These are phyloP conservation scores for Hemileccinum impolitum DNA, from an alignment of 768 basidiomycete genomes.

Conservation along the genomic window DNA sequence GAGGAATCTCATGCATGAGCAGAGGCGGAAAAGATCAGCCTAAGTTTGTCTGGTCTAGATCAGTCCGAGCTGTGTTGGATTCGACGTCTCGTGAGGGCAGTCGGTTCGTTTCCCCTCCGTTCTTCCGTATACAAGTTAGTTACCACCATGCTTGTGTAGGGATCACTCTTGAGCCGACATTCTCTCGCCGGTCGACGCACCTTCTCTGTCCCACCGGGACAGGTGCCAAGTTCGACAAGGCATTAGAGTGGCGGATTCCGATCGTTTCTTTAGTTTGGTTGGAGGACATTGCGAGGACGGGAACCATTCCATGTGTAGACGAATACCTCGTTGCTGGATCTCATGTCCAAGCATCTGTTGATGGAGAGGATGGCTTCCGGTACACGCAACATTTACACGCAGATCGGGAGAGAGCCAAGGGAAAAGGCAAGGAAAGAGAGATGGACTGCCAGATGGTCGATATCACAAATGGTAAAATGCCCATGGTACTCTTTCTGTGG, in stretches of 20 bases:
- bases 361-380: conserved; percentile 26
- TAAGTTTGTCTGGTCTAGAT: conserved; percentile 78
- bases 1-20: background rate
- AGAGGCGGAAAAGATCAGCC: conserved; percentile 54
- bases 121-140: background rate
- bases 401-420: conserved; percentile 19
- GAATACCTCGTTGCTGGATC: conserved; percentile 31
- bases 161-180: conserved; percentile 50
- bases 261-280: conserved; percentile 76
- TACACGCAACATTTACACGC: background rate
- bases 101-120: conserved; percentile 13
- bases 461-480: conserved; percentile 36
- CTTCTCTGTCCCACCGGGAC: conserved; percentile 69
- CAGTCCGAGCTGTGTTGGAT: conserved; percentile 65
- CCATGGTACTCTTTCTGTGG: background rate
- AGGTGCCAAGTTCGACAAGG: conserved; percentile 78
- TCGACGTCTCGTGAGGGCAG: conserved; percentile 28
- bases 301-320: conserved; percentile 39
- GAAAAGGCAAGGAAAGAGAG: conserved; percentile 34
- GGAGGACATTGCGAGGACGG: conserved; percentile 50
- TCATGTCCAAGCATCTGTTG: conserved; percentile 40
- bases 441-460: conserved; percentile 31
- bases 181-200: conserved; percentile 71
- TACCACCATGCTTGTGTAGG: conserved; percentile 36
- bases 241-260: conserved; percentile 72